Base-by-base conservation (phyloP, 345 rosid genomes). In the Sonneratia alba region DNA sequence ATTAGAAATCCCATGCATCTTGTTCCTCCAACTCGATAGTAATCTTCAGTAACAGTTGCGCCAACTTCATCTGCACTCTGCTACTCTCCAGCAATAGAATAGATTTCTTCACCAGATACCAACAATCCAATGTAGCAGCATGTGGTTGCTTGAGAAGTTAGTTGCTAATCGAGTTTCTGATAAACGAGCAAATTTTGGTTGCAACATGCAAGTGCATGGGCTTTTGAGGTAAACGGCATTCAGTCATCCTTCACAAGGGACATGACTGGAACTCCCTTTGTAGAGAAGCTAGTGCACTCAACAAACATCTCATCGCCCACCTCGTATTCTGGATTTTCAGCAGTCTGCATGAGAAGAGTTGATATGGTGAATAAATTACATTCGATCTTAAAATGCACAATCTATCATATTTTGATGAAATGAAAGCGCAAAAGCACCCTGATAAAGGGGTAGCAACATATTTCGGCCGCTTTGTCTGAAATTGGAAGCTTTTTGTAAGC, bases 221-320 rank as follows among this genome's bases (percentile, higher is more conserved):
- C 45, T n/a, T 37, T 34, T 38, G 13, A 62, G 37, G 4, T 62
- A 5, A 61, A 14, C 27, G 13, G 1, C 5, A 27, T 62, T 32
- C 27, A 62, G 40, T 55, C 61, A 47, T 83, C 82, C 47, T 86
- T 78, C 67, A 82, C 85, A 80, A 86, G 79, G 68, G 90, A 82
- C 94, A 91, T 69, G 19, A 88, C 84, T 12, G 98, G 93, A 77
- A 90, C 76, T 62, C 97, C 98, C 80, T 91, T 90, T 77, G 79
- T 75, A 7, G 85, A 83, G 80, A 91, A 94, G 81, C 92, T 87
- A 42, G 87, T 80, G 72, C 97, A 91, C 78, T 78, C 79, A 34
- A 90, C 97, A 47, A 2, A 71, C 83, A 94, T 71, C 71, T 78
- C 74, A 72, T 90, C 87, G 49, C 97, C 98, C 14, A 85, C 70